Evolutionary conservation across 768 basidiomycete species (phyloP), one percentile per base, ranked within the genome.

Genomic region (Termitomyces bulborhizus): DNA sequence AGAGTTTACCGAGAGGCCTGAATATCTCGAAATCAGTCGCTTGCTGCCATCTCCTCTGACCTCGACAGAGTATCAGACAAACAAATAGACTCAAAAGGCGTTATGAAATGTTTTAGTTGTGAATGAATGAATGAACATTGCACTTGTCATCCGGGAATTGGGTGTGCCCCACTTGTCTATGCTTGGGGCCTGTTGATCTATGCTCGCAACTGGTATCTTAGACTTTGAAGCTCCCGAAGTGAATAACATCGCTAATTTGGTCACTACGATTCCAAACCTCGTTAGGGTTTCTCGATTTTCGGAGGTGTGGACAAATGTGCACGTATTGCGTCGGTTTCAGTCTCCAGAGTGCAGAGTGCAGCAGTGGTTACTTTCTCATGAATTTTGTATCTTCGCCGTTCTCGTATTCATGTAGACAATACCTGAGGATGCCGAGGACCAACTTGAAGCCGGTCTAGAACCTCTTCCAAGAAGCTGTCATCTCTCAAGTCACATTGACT

Each of bases 261-360:
- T 90, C 52, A 72, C 73, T 18, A 74, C 73, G 6, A 68, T 81
- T 11, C 73, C 79, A 6, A 73, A 76, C 57, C 70, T 90, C 15
- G 73, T 78, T n/a, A 18, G 84, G 76, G 1, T 93, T 90, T 67
- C 55, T 92, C 32, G 90, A 93, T 68, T 65, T 92, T 49, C 76
- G 92, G 59, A 88, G 84, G 60, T 94, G 90, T 63, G 90, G 90
- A 0, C 90, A 93, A 65, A 86, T 91, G 78, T 66, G 88, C 91
- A 62, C 55, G 87, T 76, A 1, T 45, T 26, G 6, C 27, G 48
- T 16, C 37, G 1, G 37, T 29, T 29, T 29, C 27, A 29, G 27
- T 29, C 6, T 29, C 27, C n/a, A 9, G 15, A 37, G 13, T 39
- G 4, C 12, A 32, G 3, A 21, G 21, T 24, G 7, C 16, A 29